Evolutionary conservation across 1,284 basidiomycete species (phyloP).

Genomic region (Tremellales sp.): DNA sequence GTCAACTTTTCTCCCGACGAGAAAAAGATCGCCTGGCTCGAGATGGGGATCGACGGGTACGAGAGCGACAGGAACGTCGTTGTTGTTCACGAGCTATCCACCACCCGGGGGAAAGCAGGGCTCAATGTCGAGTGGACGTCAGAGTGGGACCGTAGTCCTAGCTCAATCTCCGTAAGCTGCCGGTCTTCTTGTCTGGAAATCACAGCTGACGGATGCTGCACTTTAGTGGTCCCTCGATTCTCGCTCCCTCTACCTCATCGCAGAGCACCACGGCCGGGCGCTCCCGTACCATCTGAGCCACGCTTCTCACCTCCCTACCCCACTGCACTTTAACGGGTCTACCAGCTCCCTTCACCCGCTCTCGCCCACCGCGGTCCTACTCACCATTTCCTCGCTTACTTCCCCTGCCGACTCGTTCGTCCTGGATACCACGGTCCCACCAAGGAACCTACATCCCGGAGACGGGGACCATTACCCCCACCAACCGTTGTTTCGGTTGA

Average conservation of each 20-base stretch:
- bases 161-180: conserved; percentile 55
- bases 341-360: conserved; percentile 28
- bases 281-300: conserved; percentile 44
- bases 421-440: conserved; percentile 12
- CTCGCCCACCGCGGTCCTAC: conserved; percentile 15
- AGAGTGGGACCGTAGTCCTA: conserved; percentile 76
- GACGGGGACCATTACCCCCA: conserved; percentile 30
- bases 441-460: conserved; percentile 1
- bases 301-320: conserved; percentile 35
- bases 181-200: background rate
- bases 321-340: conserved; percentile 36
- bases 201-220: background rate
- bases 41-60: conserved; percentile 79
- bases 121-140: conserved; percentile 53
- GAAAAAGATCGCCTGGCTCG: conserved; percentile 75
- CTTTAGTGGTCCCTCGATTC: conserved; percentile 68
- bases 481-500: conserved; percentile 62
- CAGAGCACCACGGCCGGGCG: conserved; percentile 62
- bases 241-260: conserved; percentile 64
- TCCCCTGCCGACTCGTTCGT: conserved; percentile 25
- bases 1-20: conserved; percentile 66
- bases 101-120: conserved; percentile 28
- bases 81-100: conserved; percentile 64
- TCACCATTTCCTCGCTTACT: conserved; percentile 24
- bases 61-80: conserved; percentile 65